phyloP scores from a whole-genome alignment of 1,139 yeast species.

The Zygoascus meyerae region DNA sequence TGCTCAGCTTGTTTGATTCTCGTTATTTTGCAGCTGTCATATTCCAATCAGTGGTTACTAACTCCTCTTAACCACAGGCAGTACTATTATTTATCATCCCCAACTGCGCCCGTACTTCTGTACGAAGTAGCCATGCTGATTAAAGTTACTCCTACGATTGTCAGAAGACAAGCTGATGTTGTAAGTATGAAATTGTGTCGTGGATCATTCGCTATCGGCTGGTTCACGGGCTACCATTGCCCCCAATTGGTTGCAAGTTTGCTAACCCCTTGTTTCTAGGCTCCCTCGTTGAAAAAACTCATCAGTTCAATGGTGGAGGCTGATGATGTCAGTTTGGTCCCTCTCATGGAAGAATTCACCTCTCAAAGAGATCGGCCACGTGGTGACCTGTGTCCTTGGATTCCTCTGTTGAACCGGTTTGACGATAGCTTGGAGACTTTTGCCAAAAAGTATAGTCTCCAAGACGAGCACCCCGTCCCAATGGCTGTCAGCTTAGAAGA shows the following conservation, averaged over 20 bases:
- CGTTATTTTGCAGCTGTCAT: too few species aligned
- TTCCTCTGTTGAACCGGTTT: slow-evolving; percentile 65
- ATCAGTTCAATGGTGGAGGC: slow-evolving; percentile 37
- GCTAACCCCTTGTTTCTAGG: slow-evolving; percentile 27
- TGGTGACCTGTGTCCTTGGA: slow-evolving; percentile 75
- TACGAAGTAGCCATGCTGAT: slow-evolving; percentile 22
- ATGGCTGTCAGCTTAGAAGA: slow-evolving; percentile 45
- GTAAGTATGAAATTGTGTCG: slow-evolving; percentile 18
- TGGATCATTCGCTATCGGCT: not conserved
- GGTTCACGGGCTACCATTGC: too few species aligned
- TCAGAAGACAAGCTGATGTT: slow-evolving; percentile 28
- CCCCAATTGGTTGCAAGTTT: not conserved
- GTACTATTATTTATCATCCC: too few species aligned
- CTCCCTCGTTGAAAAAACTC: slow-evolving; percentile 38
- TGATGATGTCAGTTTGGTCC: slow-evolving; percentile 35
- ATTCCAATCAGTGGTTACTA: too few species aligned
- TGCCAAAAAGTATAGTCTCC: slow-evolving; percentile 51
- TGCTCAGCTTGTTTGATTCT: too few species aligned
- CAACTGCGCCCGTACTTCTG: not conserved
- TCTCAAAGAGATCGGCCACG: slow-evolving; percentile 57
- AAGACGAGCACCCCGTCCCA: slow-evolving; percentile 42
- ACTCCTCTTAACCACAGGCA: too few species aligned
- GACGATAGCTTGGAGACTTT: slow-evolving; percentile 57
- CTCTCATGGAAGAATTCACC: slow-evolving; percentile 31
- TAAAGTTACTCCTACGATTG: slow-evolving; percentile 26